Base-by-base conservation (phyloP, 805 yeast species). In the Nakazawaea wickerhamii region DNA sequence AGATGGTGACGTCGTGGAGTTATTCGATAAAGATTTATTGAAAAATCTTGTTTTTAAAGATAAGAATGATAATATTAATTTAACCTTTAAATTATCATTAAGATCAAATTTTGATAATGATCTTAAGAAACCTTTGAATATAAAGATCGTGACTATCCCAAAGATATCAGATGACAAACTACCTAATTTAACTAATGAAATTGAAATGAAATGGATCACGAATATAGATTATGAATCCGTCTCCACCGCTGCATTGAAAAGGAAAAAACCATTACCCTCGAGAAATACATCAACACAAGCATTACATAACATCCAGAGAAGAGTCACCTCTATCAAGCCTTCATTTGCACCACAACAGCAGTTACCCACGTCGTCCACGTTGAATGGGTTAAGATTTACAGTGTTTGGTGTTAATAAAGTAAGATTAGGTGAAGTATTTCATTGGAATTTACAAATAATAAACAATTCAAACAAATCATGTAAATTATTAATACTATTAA, bases 381-480 rank as follows among this genome's bases (percentile, higher is more conserved):
- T 50, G 43, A 31, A 50, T 31, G 70, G 73, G 0, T 53, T 77
- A 13, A 64, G 67, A 13, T 64, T 84, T 11, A 73, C 82, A 3
- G 76, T 84, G 44, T 65, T 72, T 4, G 93, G 95, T 0, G 74
- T 76, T 9, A 73, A 82, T 5, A 67, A 70, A 31, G 78, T 82
- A 4, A 65, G 68, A 49, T 59, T 81, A 8, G 91, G 93, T 2
- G 71, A 75, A 31, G 65, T 68, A 2, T 76, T 75, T 55, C 71
- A 67, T 41, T 80, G 90, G 84, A 70, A 70, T 37, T 67, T 85
- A 11, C 84, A 79, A 50, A 78, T 83, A 1, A 71, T 82, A 40
- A 85, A 85, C 62, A 70, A 70, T 46, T 72, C 84, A 1, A 50
- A 60, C n/a, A 68, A 68, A 19, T 55, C 67, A 14, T 60, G 82